Evolutionary conservation across 2,329 filamentous ascomycete species (phyloP).

Genomic region (Curvularia verruculosa): DNA sequence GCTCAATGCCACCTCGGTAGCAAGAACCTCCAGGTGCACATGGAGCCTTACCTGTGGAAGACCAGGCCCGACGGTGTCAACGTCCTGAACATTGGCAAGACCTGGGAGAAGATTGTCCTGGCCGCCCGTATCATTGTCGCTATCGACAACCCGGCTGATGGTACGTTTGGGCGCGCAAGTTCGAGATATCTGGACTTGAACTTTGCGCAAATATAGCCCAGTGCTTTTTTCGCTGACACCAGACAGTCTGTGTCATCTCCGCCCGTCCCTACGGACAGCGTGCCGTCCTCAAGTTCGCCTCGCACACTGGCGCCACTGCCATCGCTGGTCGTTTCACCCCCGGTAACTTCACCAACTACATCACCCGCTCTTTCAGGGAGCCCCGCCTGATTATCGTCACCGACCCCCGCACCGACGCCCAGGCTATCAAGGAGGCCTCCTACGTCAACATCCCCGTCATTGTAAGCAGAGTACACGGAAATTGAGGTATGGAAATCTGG

Average conservation of each 20-base stretch:
- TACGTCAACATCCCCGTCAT: slow-evolving; percentile 99
- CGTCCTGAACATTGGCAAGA: slow-evolving; percentile 99
- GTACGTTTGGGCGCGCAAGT: slow-evolving; percentile 57
- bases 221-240: slow-evolving; percentile 22
- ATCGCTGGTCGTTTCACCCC: slow-evolving; percentile 99
- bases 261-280: slow-evolving; percentile 99
- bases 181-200: slow-evolving; percentile 11
- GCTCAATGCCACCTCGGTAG: slow-evolving; percentile 95
- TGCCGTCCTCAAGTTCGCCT: slow-evolving; percentile 99
- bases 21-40: slow-evolving; percentile 99
- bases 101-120: slow-evolving; percentile 99
- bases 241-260: slow-evolving; percentile 79
- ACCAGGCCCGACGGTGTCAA: slow-evolving; percentile 98
- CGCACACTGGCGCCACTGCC: slow-evolving; percentile 96
- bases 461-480: slow-evolving; percentile 30
- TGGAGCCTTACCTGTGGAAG: slow-evolving; percentile 99
- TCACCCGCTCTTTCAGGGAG: slow-evolving; percentile 99
- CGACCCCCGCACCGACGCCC: slow-evolving; percentile 98
- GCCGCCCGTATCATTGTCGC: slow-evolving; percentile 98
- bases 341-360: slow-evolving; percentile 99
- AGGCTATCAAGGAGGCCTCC: slow-evolving; percentile 99
- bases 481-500: neutral
- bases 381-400: slow-evolving; percentile 99
- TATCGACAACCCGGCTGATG: slow-evolving; percentile 99
- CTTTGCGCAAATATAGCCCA: neutral